Conservation (phyloP, 805 yeast species). For the Metschnikowia cubensis region DNA sequence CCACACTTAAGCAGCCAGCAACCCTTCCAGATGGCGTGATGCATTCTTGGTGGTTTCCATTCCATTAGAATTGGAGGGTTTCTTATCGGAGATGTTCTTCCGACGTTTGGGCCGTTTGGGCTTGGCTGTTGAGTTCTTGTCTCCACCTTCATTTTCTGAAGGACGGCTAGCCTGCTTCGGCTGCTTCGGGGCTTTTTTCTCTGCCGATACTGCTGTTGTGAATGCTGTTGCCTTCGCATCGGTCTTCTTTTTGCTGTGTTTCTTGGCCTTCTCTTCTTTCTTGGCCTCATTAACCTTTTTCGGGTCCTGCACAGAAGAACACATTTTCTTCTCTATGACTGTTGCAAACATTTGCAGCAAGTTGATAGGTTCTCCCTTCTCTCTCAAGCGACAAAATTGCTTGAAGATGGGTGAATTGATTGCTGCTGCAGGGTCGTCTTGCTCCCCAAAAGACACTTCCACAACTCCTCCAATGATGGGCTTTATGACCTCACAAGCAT, state of each 20-base stretch:
- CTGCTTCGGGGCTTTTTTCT: slow-evolving; percentile 1
- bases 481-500: slow-evolving; percentile 15
- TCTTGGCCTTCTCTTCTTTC: slow-evolving; percentile 7
- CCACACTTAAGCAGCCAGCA: not conserved
- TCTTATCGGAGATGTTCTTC: not conserved
- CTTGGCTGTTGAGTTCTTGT: slow-evolving; percentile 6
- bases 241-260: slow-evolving; percentile 1
- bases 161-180: not conserved
- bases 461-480: slow-evolving; percentile 15
- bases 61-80: not conserved
- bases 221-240: not conserved
- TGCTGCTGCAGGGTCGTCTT: not conserved
- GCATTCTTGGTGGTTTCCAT: not conserved
- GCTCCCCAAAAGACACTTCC: slow-evolving; percentile 12
- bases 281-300: not conserved
- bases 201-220: not conserved
- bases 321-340: not conserved
- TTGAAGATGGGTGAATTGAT: slow-evolving; percentile 1
- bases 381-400: not conserved
- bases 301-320: not conserved
- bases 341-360: not conserved
- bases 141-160: not conserved
- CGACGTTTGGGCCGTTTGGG: slow-evolving; percentile 1
- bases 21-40: not conserved
- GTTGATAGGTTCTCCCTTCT: not conserved